phyloP scores from a whole-genome alignment of 116 monocot genomes.

The Zostera marina region DNA sequence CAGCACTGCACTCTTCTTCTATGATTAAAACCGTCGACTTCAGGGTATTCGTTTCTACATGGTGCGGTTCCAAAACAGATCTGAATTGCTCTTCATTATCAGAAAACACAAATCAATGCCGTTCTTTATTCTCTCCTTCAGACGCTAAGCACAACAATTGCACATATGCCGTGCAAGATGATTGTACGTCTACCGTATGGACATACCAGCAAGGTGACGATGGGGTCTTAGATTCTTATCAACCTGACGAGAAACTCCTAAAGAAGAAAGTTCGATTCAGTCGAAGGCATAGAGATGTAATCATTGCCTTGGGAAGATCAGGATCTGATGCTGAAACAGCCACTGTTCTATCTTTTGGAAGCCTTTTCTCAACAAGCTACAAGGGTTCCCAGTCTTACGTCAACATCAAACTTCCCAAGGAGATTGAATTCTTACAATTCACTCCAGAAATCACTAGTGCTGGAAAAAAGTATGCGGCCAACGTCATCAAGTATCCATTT shows the following conservation, averaged over 20 bases:
- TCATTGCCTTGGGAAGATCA: constrained; percentile 43
- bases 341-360: constrained; percentile 65
- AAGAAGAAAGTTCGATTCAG: constrained; percentile 50
- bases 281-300: constrained; percentile 57
- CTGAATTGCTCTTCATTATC: constrained; percentile 26
- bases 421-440: constrained; percentile 68
- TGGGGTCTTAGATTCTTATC: constrained; percentile 48
- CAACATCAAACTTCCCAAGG: constrained; percentile 42
- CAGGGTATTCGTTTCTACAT: constrained; percentile 50
- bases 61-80: constrained; percentile 50
- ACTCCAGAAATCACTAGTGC: constrained; percentile 42
- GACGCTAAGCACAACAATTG: constrained; percentile 22
- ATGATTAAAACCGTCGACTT: constrained; percentile 55
- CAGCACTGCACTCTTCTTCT: constrained; percentile 17
- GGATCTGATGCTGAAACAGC: constrained; percentile 39
- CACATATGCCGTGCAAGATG: constrained; percentile 62
- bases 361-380: constrained; percentile 62
- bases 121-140: constrained; percentile 43
- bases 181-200: constrained; percentile 93
- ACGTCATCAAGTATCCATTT: constrained; percentile 53
- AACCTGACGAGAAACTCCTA: constrained; percentile 46
- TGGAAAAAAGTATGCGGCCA: constrained; percentile 46
- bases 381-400: constrained; percentile 62
- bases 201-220: constrained; percentile 65
- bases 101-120: constrained; percentile 23